Percentiles rank a stretch among this genome's conserved stretches.
These are phyloP conservation scores for Russula vinacea DNA, from an alignment of 768 basidiomycete species.

Conservation along the genomic window DNA sequence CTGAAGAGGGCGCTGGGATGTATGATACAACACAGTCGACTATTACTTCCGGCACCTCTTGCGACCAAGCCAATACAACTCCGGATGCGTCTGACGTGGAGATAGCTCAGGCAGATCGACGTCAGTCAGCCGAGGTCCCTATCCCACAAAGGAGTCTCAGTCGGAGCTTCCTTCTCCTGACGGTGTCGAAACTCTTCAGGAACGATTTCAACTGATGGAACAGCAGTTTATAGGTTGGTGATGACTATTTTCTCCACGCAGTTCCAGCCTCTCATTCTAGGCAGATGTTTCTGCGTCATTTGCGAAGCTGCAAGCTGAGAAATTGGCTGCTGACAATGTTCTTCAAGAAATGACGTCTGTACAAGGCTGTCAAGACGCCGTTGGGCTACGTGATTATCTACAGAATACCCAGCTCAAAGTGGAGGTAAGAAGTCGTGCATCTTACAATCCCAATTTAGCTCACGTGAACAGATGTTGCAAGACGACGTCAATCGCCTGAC, in stretches of 20 bases:
- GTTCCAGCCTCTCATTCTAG: not conserved
- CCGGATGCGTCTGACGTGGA: constrained; percentile 4
- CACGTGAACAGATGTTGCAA: constrained; percentile 51
- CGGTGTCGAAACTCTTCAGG: constrained; percentile 58
- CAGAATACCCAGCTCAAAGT: constrained; percentile 61
- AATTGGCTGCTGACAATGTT: constrained; percentile 61
- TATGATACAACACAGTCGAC: not conserved
- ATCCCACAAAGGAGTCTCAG: not conserved
- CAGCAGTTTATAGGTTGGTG: constrained; percentile 68
- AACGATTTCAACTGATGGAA: constrained; percentile 66
- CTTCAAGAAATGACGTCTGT: constrained; percentile 71
- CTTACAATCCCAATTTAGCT: not conserved
- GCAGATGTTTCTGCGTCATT: constrained; percentile 77
- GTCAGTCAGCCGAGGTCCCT: not conserved
- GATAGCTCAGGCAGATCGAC: not conserved
- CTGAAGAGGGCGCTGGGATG: not conserved
- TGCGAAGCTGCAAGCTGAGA: constrained; percentile 71
- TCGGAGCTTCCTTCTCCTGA: constrained; percentile 17
- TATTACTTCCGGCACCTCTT: not conserved
- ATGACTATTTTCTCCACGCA: not conserved
- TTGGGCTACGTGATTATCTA: constrained; percentile 72
- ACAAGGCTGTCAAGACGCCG: constrained; percentile 58
- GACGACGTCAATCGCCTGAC: constrained; percentile 78
- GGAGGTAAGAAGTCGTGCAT: constrained; percentile 50
- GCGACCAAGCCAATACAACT: not conserved